Percentiles rank a stretch among this genome's conserved stretches.
Conservation (phyloP, 495 filamentous ascomycete species). For the Astrothelium subdiscretum region DNA sequence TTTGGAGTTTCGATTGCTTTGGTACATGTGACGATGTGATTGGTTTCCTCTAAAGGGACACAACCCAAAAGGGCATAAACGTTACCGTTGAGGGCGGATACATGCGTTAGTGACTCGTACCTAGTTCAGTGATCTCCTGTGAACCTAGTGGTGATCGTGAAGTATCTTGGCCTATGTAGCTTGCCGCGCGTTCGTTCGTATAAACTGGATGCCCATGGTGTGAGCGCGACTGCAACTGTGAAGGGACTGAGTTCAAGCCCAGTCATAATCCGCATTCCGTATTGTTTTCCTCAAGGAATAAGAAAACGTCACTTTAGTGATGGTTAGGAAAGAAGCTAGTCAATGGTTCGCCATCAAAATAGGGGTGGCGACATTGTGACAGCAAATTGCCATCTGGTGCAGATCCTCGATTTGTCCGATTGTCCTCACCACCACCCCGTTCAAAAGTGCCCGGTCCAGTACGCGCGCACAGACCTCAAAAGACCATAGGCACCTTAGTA, state of each 20-base stretch:
- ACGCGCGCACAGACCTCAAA: too few species aligned
- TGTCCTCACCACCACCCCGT: too few species aligned
- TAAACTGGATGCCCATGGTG: too few species aligned
- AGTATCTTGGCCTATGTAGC: background rate
- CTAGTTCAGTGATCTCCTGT: background rate
- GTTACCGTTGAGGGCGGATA: background rate
- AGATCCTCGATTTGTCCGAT: too few species aligned
- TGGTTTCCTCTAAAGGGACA: background rate
- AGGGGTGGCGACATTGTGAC: background rate
- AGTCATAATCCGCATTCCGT: too few species aligned
- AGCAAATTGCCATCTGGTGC: background rate
- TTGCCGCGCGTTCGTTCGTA: background rate
- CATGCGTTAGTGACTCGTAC: background rate
- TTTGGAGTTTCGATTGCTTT: background rate
- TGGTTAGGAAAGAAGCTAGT: background rate
- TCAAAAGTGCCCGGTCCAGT: too few species aligned
- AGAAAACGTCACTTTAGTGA: background rate
- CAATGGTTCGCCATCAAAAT: background rate
- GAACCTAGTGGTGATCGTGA: background rate
- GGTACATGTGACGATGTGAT: background rate
- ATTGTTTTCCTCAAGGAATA: background rate
- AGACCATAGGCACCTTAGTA: too few species aligned
- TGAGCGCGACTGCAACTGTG: too few species aligned
- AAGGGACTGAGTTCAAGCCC: too few species aligned
- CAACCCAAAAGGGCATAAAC: background rate